Conservation (phyloP, 371 early-diverging fungal species). For the Syncephalastrum racemosum region DNA sequence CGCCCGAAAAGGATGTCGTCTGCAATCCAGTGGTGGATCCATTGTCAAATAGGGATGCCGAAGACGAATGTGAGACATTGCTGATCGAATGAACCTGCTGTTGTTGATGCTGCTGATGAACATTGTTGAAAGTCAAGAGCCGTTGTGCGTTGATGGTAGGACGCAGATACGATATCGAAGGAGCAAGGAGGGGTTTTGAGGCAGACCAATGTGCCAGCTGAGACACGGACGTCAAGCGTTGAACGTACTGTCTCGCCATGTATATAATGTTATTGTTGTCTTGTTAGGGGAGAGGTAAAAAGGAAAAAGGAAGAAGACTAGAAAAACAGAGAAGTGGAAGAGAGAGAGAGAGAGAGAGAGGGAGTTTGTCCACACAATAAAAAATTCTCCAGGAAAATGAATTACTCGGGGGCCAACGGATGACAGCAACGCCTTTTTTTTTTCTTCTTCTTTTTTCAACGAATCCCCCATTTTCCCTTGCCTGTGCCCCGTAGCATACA, state of each 20-base stretch:
- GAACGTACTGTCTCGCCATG: constrained; percentile 25
- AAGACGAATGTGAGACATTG: too few relatives aligned
- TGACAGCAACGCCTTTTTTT: constrained; percentile 1
- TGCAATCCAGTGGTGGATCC: too few relatives aligned
- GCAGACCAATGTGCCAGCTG: constrained; percentile 14
- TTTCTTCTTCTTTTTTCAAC: background rate
- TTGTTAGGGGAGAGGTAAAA: constrained; percentile 1
- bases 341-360: background rate
- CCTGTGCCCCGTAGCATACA: too few relatives aligned
- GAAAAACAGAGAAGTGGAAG: background rate
- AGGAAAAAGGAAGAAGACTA: constrained; percentile 1
- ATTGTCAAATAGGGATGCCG: too few relatives aligned
- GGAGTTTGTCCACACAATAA: background rate
- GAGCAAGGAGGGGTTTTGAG: constrained; percentile 15
- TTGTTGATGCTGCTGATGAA: constrained; percentile 12
- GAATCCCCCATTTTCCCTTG: too few relatives aligned
- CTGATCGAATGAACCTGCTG: background rate
- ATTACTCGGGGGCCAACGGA: background rate
- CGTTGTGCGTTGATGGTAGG: constrained; percentile 19
- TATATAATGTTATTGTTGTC: background rate
- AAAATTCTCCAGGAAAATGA: background rate
- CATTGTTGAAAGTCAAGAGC: constrained; percentile 13
- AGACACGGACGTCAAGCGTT: constrained; percentile 20
- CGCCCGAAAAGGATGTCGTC: too few relatives aligned
- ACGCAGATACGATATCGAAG: constrained; percentile 16